A percentile compares a stretch with the other conserved stretches of the same genome.
phyloP scores from a whole-genome alignment of 257 asterid species.

The Anisodus tanguticus region DNA sequence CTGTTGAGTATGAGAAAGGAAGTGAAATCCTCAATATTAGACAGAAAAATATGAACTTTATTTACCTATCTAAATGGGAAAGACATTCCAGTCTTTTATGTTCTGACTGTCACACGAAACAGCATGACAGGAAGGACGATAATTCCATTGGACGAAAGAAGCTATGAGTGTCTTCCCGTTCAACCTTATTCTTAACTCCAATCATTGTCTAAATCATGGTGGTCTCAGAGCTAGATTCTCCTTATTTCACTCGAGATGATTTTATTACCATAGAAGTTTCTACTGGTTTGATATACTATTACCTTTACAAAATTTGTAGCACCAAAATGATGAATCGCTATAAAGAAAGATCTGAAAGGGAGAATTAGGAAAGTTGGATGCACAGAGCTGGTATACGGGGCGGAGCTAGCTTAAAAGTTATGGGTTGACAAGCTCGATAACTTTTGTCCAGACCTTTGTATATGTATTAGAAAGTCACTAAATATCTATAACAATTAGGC shows the following conservation, averaged over 20 bases:
- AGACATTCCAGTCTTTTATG: background rate
- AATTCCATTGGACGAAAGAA: background rate
- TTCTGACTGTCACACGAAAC: background rate
- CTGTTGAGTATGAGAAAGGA: background rate
- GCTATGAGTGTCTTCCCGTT: background rate
- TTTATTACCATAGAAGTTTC: background rate
- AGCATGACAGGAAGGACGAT: background rate
- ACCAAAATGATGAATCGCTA: background rate
- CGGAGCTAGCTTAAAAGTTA: too few relatives aligned
- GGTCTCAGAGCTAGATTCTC: background rate
- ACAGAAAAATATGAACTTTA: conserved; percentile 6
- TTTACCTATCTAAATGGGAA: background rate
- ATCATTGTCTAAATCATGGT: conserved; percentile 10
- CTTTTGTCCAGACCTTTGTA: too few relatives aligned
- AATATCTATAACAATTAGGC: too few relatives aligned
- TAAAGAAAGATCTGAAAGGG: background rate
- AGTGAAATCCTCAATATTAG: background rate
- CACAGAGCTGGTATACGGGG: background rate
- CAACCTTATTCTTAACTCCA: background rate
- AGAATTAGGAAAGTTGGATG: background rate
- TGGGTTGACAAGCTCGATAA: too few relatives aligned
- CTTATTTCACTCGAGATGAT: background rate
- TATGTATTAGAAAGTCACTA: too few relatives aligned
- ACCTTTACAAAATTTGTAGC: background rate
- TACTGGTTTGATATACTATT: background rate